Evolutionary conservation across 2,329 filamentous ascomycete species (phyloP).

Genomic region (Cyphellophora attinorum): DNA sequence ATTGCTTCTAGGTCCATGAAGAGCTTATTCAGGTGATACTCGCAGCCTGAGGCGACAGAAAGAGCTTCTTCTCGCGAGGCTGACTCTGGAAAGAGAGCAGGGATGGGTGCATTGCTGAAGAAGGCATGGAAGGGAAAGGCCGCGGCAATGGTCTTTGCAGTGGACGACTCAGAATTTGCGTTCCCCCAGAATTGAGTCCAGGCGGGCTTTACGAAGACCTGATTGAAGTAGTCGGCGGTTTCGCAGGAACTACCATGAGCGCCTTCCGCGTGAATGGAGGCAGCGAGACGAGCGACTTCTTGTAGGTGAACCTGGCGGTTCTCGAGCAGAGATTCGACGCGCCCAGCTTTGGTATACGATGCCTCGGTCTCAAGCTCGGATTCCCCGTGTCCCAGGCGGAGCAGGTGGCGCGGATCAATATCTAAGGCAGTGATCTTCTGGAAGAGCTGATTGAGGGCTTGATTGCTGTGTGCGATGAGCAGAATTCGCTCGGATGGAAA

Average conservation of each 20-base stretch:
- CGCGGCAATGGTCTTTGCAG: slow-evolving; percentile 53
- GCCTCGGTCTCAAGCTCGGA: slow-evolving; percentile 80
- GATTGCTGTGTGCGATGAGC: slow-evolving; percentile 92
- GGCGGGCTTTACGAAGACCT: slow-evolving; percentile 76
- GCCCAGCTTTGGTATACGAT: slow-evolving; percentile 87
- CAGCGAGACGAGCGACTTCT: slow-evolving; percentile 79
- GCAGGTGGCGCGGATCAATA: slow-evolving; percentile 87
- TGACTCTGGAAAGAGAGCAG: slow-evolving; percentile 66
- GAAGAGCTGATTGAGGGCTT: slow-evolving; percentile 94
- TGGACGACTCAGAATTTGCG: slow-evolving; percentile 46
- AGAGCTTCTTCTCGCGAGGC: slow-evolving; percentile 57
- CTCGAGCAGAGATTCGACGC: slow-evolving; percentile 90
- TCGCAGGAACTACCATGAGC: slow-evolving; percentile 95
- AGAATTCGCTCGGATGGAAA: slow-evolving; percentile 88
- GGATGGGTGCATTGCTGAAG: slow-evolving; percentile 70
- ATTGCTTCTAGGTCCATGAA: slow-evolving; percentile 91
- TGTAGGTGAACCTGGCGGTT: slow-evolving; percentile 68
- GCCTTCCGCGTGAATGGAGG: slow-evolving; percentile 75
- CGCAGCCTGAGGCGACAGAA: slow-evolving; percentile 74
- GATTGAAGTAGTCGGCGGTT: slow-evolving; percentile 93
- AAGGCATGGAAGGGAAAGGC: slow-evolving; percentile 82
- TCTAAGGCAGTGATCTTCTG: slow-evolving; percentile 95
- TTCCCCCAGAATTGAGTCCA: slow-evolving; percentile 78
- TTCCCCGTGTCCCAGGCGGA: slow-evolving; percentile 88
- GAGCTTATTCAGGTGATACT: slow-evolving; percentile 78